Conservation (phyloP, 768 basidiomycete species). For the Daedalea quercina region DNA sequence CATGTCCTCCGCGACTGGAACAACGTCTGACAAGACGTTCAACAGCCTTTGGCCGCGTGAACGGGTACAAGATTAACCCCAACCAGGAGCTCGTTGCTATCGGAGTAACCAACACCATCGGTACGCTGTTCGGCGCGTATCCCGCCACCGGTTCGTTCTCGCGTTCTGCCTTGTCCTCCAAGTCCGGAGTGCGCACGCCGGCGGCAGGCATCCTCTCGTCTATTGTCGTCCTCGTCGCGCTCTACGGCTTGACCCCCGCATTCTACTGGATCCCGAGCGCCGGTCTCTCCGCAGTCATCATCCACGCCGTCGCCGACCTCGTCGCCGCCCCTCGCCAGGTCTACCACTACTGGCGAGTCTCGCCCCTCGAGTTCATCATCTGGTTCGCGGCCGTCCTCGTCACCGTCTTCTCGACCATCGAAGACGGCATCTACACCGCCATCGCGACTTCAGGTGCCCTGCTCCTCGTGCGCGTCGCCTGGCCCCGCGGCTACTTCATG, state of each 20-base stretch:
- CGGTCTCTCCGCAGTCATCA: slow-evolving; percentile 87
- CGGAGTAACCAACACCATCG: slow-evolving; percentile 92
- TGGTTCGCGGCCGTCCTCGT: slow-evolving; percentile 83
- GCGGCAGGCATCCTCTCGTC: slow-evolving; percentile 81
- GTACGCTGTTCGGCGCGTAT: slow-evolving; percentile 86
- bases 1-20: neutral
- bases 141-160: slow-evolving; percentile 99
- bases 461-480: slow-evolving; percentile 79
- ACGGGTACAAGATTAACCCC: slow-evolving; percentile 90
- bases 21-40: neutral
- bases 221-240: slow-evolving; percentile 83
- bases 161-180: slow-evolving; percentile 92
- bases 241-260: slow-evolving; percentile 90
- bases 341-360: slow-evolving; percentile 89
- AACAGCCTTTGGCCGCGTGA: slow-evolving; percentile 86
- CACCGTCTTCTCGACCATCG: slow-evolving; percentile 90
- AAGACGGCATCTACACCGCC: slow-evolving; percentile 87
- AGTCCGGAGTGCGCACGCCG: slow-evolving; percentile 96
- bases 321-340: slow-evolving; percentile 81
- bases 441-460: slow-evolving; percentile 74
- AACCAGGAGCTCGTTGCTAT: slow-evolving; percentile 96
- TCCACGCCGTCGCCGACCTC: slow-evolving; percentile 85
- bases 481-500: slow-evolving; percentile 86
- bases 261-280: slow-evolving; percentile 88
- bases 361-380: slow-evolving; percentile 88